phyloP scores from a whole-genome alignment of 257 asterid genomes.

The Fraxinus americana region DNA sequence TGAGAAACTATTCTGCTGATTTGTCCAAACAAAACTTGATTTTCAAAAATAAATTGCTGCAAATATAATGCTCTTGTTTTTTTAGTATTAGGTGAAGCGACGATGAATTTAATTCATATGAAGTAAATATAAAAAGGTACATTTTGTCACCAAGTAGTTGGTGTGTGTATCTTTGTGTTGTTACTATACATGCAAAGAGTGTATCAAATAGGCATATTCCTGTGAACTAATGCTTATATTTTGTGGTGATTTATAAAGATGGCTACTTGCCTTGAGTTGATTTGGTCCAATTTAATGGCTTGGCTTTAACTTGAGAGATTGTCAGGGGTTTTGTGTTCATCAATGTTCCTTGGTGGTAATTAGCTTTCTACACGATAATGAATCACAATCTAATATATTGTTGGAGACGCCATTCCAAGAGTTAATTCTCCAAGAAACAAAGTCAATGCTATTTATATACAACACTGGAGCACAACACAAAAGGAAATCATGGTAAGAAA shows the following conservation, averaged over 20 bases:
- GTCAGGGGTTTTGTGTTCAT: constrained; percentile 49
- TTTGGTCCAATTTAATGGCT: no score
- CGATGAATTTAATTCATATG: neutral
- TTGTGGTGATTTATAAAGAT: neutral
- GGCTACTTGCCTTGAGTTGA: no score
- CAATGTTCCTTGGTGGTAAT: constrained; percentile 94
- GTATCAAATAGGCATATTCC: neutral
- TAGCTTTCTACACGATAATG: constrained; percentile 78
- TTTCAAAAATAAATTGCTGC: neutral
- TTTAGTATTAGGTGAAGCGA: neutral
- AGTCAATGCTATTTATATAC: no score
- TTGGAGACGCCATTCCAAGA: neutral
- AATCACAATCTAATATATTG: constrained; percentile 34
- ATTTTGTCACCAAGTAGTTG: neutral
- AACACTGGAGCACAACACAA: no score
- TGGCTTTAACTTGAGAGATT: no score
- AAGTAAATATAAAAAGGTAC: neutral
- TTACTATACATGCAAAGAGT: neutral
- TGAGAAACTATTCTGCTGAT: neutral
- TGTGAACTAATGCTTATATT: neutral
- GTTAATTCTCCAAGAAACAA: neutral
- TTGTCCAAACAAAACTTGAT: neutral
- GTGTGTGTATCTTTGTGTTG: neutral
- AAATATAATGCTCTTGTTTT: neutral
- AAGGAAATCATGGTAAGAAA: no score